These are phyloP conservation scores for Drosera spatulata DNA, from an alignment of 179 eudicot species.

Conservation along the genomic window DNA sequence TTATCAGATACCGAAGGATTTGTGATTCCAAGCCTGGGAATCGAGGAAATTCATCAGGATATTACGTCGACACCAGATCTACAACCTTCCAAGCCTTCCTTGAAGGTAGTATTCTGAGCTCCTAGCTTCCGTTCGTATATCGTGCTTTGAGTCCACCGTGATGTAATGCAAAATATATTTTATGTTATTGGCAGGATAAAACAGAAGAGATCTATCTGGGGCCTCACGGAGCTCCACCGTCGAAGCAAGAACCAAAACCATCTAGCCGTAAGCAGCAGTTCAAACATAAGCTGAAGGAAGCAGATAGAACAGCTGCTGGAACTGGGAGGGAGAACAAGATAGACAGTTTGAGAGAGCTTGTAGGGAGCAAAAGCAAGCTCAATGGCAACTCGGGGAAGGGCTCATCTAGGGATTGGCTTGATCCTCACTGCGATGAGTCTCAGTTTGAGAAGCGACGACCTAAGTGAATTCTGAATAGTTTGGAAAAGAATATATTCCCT, in stretches of 20 bases:
- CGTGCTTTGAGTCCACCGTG: not conserved
- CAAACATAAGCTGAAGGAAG: conserved; percentile 88
- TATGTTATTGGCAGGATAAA: conserved; percentile 28
- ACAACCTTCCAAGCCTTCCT: conserved; percentile 32
- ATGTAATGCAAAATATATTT: too few relatives aligned
- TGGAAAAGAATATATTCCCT: not conserved
- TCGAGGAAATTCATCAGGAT: conserved; percentile 35
- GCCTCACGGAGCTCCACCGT: conserved; percentile 94
- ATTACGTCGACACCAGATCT: conserved; percentile 22
- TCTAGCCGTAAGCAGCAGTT: conserved; percentile 67
- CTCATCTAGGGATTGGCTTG: conserved; percentile 80
- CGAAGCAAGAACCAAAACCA: conserved; percentile 54
- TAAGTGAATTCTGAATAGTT: conserved; percentile 13
- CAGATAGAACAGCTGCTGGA: conserved; percentile 43
- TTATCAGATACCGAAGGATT: conserved; percentile 74
- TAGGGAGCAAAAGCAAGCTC: conserved; percentile 43
- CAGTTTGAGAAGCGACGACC: conserved; percentile 39
- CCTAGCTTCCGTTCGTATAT: too few relatives aligned
- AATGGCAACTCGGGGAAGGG: conserved; percentile 33
- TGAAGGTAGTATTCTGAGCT: conserved; percentile 21
- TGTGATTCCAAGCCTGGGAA: conserved; percentile 91
- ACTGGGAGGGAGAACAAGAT: conserved; percentile 72
- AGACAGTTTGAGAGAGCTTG: conserved; percentile 69
- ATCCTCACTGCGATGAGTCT: conserved; percentile 86
- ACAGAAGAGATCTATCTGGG: conserved; percentile 84